Evolutionary conservation across 2,329 filamentous ascomycete genomes (phyloP), one percentile per base, ranked within the genome.

Genomic region (Aphanocladium album): DNA sequence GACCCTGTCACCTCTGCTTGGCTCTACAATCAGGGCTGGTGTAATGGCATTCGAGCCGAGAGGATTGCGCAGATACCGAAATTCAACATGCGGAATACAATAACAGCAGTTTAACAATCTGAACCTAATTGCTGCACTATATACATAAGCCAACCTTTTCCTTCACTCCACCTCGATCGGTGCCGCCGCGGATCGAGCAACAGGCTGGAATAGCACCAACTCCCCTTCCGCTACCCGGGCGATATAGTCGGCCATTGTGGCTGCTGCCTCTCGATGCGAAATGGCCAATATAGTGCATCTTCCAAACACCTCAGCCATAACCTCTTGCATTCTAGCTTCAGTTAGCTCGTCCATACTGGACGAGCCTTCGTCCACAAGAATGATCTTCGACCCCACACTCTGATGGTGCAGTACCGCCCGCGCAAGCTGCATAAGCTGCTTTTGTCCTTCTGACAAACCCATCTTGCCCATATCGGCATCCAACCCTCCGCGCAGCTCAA

Each of bases 341-440:
- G 63, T 64, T 54, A 74, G 72, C 73, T 79, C 79, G 61, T 81
- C 80, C 25, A 63, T 57, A 1, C 47, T 52, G 4, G 30, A 27
- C 6, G 57, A n/a, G 3, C n/a, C 50, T 14, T 60, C 57, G 23
- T 60, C 57, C 23, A 54, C 25, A 11, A 60, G 21, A 2, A 54
- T 25, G 9, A 60, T 46, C 39, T 49, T 52, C 12, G 47, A 53
- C n/a, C 35, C 21, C 45, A 39, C 39, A 7, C 6, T 58, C 64
- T 54, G 33, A 8, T 61, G 58, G 33, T 70, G 65, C 1, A 72
- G 35, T 2, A 72, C 33, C 14, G 69, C 68, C 6, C 64, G 56
- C 1, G 57, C 60, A 5, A 66, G 60, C 8, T 57, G 58, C 19
- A 65, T 12, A 2, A 64, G 59, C 47, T 66, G 64, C 37, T 59